Percentiles rank a stretch among this genome's conserved stretches.
Conservation (phyloP, 306 rosid genomes). For the Begonia masoniana region DNA sequence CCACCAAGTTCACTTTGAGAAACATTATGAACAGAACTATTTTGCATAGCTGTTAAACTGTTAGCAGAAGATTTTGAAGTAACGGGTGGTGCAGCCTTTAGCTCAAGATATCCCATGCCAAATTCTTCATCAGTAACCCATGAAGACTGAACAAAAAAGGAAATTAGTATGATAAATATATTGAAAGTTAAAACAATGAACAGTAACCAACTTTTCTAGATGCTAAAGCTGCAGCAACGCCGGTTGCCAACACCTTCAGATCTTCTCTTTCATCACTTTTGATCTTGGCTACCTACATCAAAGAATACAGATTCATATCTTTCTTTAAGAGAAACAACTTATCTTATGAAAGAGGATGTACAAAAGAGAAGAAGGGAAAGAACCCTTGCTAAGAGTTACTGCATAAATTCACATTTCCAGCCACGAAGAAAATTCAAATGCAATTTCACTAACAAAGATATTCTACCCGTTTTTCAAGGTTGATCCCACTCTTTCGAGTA, state of each 20-base stretch:
- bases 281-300: constrained; percentile 78
- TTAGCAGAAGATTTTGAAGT: constrained; percentile 50
- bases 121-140: constrained; percentile 97
- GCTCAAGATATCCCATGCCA: constrained; percentile 81
- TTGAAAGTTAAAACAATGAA: constrained; percentile 3
- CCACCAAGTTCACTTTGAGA: constrained; percentile 51
- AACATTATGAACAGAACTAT: constrained; percentile 29
- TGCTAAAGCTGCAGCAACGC: constrained; percentile 94
- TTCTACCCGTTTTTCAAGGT: constrained; percentile 89
- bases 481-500: constrained; percentile 84
- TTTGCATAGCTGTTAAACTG: constrained; percentile 33
- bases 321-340: too few species aligned
- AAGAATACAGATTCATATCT: background rate
- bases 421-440: background rate
- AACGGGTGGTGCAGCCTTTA: constrained; percentile 54
- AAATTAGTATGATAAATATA: constrained; percentile 2
- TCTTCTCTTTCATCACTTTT: constrained; percentile 96
- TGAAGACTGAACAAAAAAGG: constrained; percentile 43
- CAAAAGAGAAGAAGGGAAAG: background rate
- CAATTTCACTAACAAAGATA: constrained; percentile 1
- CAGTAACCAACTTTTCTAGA: constrained; percentile 64
- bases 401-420: too few species aligned
- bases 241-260: constrained; percentile 95
- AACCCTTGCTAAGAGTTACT: background rate
- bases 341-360: too few species aligned